Percentiles rank a stretch among this genome's conserved stretches.
Conservation (phyloP, 192 early-diverging fungal genomes). For the Dissophora ornata region DNA sequence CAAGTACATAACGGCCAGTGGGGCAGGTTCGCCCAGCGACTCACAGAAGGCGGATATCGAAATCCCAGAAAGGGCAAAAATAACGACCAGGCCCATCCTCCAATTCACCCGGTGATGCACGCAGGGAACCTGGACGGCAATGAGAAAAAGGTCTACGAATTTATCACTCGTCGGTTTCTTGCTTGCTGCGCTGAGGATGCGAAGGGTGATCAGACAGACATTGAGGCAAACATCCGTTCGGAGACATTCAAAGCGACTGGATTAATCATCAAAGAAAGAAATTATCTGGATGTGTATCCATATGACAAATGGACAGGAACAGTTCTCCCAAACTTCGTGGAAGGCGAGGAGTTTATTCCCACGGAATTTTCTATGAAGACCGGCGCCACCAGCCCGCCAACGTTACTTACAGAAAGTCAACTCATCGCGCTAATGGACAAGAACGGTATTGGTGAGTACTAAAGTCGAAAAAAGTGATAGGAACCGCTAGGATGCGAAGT, state of each 20-base stretch:
- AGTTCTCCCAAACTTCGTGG: constrained; percentile 75
- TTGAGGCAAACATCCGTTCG: constrained; percentile 73
- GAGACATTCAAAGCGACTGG: constrained; percentile 86
- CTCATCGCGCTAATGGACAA: constrained; percentile 93
- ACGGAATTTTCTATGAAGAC: constrained; percentile 71
- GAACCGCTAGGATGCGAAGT: too few relatives aligned
- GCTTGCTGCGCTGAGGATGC: constrained; percentile 94
- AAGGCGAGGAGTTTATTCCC: constrained; percentile 78
- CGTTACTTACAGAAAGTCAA: constrained; percentile 85
- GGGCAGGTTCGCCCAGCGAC: constrained; percentile 53
- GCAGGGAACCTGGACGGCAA: constrained; percentile 62
- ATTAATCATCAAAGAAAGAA: constrained; percentile 80
- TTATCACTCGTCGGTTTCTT: constrained; percentile 87
- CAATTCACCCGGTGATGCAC: constrained; percentile 88
- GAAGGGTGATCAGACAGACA: constrained; percentile 83
- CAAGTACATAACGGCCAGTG: constrained; percentile 55
- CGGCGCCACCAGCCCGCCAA: constrained; percentile 77
- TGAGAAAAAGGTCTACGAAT: constrained; percentile 84
- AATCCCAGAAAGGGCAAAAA: constrained; percentile 83
- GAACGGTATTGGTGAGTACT: constrained; percentile 83
- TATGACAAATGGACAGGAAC: constrained; percentile 90
- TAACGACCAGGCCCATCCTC: constrained; percentile 98
- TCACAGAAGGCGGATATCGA: constrained; percentile 74
- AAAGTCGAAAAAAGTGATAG: too few relatives aligned
- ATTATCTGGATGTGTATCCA: constrained; percentile 93